Evolutionary conservation across 2,329 filamentous ascomycete genomes (phyloP).

Genomic region (Aspergillus fischeri): DNA sequence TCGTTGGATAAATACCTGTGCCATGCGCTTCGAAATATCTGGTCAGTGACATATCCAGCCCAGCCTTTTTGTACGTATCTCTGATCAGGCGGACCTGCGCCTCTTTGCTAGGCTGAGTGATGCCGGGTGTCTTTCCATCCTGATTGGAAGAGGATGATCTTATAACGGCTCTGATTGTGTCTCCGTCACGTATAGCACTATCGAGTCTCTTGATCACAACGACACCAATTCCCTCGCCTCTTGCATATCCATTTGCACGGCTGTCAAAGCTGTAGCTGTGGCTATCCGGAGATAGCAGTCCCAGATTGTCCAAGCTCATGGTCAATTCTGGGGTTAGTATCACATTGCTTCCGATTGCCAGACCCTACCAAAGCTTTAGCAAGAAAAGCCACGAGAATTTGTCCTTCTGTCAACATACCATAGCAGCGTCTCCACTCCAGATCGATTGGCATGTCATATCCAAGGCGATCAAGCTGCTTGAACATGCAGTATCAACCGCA

Average conservation of each 20-base stretch:
- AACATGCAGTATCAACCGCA: conserved; percentile 27
- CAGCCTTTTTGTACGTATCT: conserved; percentile 9
- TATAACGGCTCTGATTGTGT: conserved; percentile 38
- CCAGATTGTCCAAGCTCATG: conserved; percentile 8
- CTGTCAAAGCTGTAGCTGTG: conserved; percentile 25
- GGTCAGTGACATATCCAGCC: conserved; percentile 3
- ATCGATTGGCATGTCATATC: conserved; percentile 19
- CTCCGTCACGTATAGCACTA: conserved; percentile 43
- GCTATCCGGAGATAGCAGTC: conserved; percentile 8
- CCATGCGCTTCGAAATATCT: conserved; percentile 13
- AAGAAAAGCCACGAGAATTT: not conserved
- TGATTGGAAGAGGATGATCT: conserved; percentile 26
- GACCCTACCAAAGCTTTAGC: not conserved
- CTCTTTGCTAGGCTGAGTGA: not conserved
- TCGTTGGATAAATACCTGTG: not conserved
- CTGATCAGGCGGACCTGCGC: conserved; percentile 32
- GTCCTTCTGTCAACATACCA: conserved; percentile 10
- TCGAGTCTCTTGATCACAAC: conserved; percentile 48
- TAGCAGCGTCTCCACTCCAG: conserved; percentile 14
- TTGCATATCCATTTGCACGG: conserved; percentile 44
- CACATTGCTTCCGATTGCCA: conserved; percentile 14
- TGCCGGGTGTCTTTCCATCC: conserved; percentile 18
- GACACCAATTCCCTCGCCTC: conserved; percentile 48
- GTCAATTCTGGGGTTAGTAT: conserved; percentile 13
- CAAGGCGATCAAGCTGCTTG: conserved; percentile 22